phyloP scores from a whole-genome alignment of 331 rosid species.

The Phaseolus coccineus region DNA sequence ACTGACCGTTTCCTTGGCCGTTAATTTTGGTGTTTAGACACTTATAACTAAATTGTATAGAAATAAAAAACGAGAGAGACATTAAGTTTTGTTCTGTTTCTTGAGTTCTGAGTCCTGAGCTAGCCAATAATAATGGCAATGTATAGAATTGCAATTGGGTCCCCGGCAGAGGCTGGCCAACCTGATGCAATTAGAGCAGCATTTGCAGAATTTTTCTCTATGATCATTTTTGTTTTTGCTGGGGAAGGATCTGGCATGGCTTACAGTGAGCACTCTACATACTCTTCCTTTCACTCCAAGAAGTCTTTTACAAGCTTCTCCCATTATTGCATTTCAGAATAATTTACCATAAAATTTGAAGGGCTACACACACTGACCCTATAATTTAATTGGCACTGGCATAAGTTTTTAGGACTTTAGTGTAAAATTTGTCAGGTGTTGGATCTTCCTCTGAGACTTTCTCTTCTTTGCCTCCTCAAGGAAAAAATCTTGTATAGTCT shows the following conservation, averaged over 20 bases:
- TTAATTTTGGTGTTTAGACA: slow-evolving; percentile 46
- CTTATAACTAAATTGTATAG: slow-evolving; percentile 34
- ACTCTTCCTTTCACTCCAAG: not conserved
- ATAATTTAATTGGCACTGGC: not conserved
- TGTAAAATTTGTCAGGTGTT: not conserved
- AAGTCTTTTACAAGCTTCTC: not conserved
- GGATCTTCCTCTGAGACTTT: not conserved
- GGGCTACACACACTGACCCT: not conserved
- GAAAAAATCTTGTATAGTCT: not conserved
- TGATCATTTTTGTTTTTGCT: slow-evolving; percentile 81
- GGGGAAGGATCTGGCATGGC: slow-evolving; percentile 94
- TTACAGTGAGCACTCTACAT: slow-evolving; percentile 55
- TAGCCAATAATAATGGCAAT: slow-evolving; percentile 43
- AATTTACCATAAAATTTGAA: not conserved
- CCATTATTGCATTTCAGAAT: not conserved
- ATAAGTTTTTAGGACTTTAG: not conserved
- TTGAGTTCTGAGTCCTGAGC: slow-evolving; percentile 4
- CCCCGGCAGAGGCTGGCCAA: slow-evolving; percentile 72
- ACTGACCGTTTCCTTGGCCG: slow-evolving; percentile 59
- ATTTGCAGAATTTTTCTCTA: slow-evolving; percentile 79
- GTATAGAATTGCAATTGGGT: slow-evolving; percentile 65
- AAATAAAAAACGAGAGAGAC: slow-evolving; percentile 5
- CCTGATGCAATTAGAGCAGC: slow-evolving; percentile 86
- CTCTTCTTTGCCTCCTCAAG: not conserved
- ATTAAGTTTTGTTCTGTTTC: slow-evolving; percentile 14